A percentile compares a stretch with the other conserved stretches of the same genome.
These are phyloP conservation scores for Apiotrichum laibachii DNA, from an alignment of 1,284 basidiomycete species.

Conservation along the genomic window DNA sequence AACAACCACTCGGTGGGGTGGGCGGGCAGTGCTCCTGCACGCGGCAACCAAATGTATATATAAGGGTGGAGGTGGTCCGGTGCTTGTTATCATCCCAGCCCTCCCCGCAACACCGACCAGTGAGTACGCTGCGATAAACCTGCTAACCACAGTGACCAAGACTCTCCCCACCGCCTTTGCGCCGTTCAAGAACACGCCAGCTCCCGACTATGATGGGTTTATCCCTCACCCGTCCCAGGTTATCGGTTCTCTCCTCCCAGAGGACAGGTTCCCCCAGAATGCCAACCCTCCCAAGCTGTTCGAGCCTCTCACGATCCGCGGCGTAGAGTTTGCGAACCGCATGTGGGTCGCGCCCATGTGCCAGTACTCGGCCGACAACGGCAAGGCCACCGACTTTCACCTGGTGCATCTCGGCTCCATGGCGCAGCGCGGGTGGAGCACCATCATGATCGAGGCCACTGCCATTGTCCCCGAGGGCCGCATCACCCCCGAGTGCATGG, in stretches of 20 bases:
- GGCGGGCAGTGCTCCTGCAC: too few species aligned
- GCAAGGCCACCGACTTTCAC: constrained; percentile 73
- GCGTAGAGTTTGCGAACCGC: constrained; percentile 65
- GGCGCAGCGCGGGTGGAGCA: constrained; percentile 56
- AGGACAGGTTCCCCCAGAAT: constrained; percentile 18
- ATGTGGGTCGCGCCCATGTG: constrained; percentile 62
- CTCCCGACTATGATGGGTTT: too few species aligned
- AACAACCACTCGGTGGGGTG: too few species aligned
- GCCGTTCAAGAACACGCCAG: too few species aligned
- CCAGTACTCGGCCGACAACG: constrained; percentile 64
- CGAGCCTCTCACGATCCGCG: constrained; percentile 62
- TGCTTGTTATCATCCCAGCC: too few species aligned
- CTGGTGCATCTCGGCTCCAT: constrained; percentile 65
- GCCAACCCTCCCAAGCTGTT: constrained; percentile 61
- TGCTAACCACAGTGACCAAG: too few species aligned
- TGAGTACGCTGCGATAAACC: too few species aligned
- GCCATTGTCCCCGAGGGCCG: constrained; percentile 72
- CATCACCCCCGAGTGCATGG: constrained; percentile 55
- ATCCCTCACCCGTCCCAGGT: too few species aligned
- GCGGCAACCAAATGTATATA: too few species aligned
- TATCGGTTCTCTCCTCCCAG: constrained; percentile 56
- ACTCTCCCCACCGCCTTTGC: too few species aligned
- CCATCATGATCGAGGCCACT: constrained; percentile 66
- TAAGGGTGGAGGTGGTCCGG: too few species aligned
- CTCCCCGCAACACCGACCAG: too few species aligned